Conservation (phyloP, 1,139 yeast genomes). For the Yamadazyma atmosphaerica region DNA sequence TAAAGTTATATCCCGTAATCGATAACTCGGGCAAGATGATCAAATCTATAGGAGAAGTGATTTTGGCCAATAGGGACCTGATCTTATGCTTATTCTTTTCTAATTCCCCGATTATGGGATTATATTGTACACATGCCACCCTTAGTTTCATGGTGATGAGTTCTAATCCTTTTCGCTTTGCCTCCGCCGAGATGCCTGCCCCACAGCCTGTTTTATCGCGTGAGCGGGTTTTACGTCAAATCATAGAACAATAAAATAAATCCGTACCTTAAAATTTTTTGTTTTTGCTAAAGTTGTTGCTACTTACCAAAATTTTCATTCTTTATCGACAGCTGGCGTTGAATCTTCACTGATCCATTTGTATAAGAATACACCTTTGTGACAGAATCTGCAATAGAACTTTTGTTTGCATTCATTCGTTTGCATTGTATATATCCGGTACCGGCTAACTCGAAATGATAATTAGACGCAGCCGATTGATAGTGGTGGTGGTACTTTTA, state of each 20-base stretch:
- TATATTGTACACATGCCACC: constrained; percentile 69
- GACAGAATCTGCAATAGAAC: no score
- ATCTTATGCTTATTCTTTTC: constrained; percentile 56
- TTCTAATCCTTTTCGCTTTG: no score
- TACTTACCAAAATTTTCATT: no score
- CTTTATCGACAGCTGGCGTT: no score
- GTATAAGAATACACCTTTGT: no score
- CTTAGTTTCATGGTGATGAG: constrained; percentile 36
- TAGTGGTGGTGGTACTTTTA: constrained; percentile 16
- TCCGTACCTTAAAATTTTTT: neutral
- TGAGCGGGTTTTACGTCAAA: neutral
- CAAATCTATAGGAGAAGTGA: constrained; percentile 48
- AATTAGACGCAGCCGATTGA: constrained; percentile 21
- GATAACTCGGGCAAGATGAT: constrained; percentile 83
- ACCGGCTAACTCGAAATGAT: neutral
- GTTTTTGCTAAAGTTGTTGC: no score
- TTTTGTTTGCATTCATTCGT: no score
- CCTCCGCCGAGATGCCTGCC: no score
- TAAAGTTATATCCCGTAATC: constrained; percentile 80
- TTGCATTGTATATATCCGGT: neutral
- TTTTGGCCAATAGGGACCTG: constrained; percentile 31
- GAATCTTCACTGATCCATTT: no score
- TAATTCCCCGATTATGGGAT: constrained; percentile 62
- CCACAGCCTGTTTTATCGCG: neutral
- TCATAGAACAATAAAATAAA: neutral